A percentile compares a stretch with the other conserved stretches of the same genome.
These are phyloP conservation scores for Pistacia integerrima DNA, from an alignment of 345 rosid species.

Conservation along the genomic window DNA sequence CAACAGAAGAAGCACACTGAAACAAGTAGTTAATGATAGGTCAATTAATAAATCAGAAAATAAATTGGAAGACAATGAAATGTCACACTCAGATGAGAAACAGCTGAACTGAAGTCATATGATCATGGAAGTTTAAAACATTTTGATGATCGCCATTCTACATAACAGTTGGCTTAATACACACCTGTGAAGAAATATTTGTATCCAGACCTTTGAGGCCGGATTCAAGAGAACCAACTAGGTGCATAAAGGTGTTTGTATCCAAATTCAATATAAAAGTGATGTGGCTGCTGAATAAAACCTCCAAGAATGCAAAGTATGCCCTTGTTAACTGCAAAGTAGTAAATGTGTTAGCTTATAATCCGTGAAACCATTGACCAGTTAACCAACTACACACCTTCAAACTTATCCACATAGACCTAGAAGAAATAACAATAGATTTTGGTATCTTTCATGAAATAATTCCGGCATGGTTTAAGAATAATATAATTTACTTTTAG, in stretches of 20 bases:
- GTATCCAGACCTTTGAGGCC: slow-evolving; percentile 96
- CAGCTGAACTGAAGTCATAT: background rate
- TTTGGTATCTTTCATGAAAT: background rate
- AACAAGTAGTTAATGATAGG: slow-evolving; percentile 24
- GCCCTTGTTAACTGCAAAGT: slow-evolving; percentile 90
- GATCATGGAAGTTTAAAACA: slow-evolving; percentile 8
- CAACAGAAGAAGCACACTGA: slow-evolving; percentile 97
- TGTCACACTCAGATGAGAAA: slow-evolving; percentile 6
- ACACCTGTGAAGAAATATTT: slow-evolving; percentile 89
- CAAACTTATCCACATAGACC: background rate
- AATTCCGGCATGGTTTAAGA: background rate
- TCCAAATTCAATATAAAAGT: slow-evolving; percentile 76
- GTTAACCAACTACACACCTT: background rate
- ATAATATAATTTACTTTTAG: background rate
- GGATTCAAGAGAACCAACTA: slow-evolving; percentile 92
- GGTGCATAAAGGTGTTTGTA: slow-evolving; percentile 85
- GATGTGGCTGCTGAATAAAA: slow-evolving; percentile 78
- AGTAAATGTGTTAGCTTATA: background rate
- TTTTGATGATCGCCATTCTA: background rate
- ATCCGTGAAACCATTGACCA: background rate
- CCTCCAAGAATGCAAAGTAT: slow-evolving; percentile 94
- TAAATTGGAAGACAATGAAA: background rate
- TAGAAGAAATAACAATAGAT: background rate
- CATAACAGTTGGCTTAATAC: slow-evolving; percentile 18
- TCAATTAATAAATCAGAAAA: slow-evolving; percentile 12